Conservation (phyloP, 345 rosid genomes). For the Nasturtium officinale region DNA sequence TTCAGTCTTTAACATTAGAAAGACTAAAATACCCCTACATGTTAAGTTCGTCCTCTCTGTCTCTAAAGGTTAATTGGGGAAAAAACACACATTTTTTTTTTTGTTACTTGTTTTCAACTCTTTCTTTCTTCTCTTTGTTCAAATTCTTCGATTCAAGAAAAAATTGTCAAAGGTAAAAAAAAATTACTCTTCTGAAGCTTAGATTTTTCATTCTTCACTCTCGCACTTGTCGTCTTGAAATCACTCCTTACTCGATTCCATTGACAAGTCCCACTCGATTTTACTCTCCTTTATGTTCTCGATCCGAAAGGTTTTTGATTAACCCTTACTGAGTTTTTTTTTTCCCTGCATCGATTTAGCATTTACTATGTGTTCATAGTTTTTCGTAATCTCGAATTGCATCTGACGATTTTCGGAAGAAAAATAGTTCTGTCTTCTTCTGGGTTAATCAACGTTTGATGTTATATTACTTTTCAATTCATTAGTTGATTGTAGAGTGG, state of each 20-base stretch:
- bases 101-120: constrained; percentile 13
- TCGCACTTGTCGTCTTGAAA: background rate
- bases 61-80: constrained; percentile 37
- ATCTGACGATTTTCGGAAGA: background rate
- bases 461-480: background rate
- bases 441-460: constrained; percentile 15
- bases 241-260: background rate
- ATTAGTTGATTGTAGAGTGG: constrained; percentile 17
- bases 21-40: background rate
- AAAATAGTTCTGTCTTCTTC: background rate
- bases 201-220: background rate
- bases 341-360: background rate
- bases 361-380: background rate
- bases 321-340: background rate
- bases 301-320: constrained; percentile 23
- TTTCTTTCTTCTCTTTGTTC: background rate
- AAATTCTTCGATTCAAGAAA: constrained; percentile 4
- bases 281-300: too few species aligned
- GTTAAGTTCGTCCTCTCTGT: background rate
- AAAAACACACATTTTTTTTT: background rate
- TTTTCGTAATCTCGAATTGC: background rate
- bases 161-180: constrained; percentile 20
- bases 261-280: background rate
- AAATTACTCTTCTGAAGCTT: background rate
- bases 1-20: background rate